phyloP scores from a whole-genome alignment of 805 yeast species.

The Hanseniaspora valbyensis region DNA sequence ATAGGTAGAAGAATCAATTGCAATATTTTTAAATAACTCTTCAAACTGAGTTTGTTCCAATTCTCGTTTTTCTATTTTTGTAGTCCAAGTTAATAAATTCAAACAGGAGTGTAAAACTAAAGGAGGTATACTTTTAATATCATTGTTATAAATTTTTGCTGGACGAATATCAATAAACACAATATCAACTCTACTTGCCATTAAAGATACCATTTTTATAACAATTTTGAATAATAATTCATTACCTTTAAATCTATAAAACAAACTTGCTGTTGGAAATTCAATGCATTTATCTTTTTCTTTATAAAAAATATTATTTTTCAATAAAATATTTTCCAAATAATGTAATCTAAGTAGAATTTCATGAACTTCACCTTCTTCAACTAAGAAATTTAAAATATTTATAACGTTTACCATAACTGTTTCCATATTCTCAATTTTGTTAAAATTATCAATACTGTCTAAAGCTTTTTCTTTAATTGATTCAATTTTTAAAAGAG shows the following conservation, averaged over 20 bases:
- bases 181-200: background rate
- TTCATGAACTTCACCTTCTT: slow-evolving; percentile 19
- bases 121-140: background rate
- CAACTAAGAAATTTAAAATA: slow-evolving; percentile 22
- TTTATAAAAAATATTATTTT: slow-evolving; percentile 8
- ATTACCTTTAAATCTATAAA: slow-evolving; percentile 3
- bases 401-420: slow-evolving; percentile 24
- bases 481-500: slow-evolving; percentile 37
- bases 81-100: background rate
- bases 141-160: background rate
- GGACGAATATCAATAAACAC: background rate
- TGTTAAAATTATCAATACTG: slow-evolving; percentile 31
- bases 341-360: background rate
- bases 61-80: no score
- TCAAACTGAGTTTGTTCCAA: background rate
- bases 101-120: background rate
- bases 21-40: background rate
- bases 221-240: background rate
- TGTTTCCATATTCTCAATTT: slow-evolving; percentile 34
- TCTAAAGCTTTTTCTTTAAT: slow-evolving; percentile 29
- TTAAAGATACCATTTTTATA: background rate
- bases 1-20: background rate
- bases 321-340: background rate
- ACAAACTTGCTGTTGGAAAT: slow-evolving; percentile 1
- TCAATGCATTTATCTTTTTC: slow-evolving; percentile 1